Evolutionary conservation across 768 basidiomycete genomes (phyloP).

Genomic region (Udeniomyces megalosporus): DNA sequence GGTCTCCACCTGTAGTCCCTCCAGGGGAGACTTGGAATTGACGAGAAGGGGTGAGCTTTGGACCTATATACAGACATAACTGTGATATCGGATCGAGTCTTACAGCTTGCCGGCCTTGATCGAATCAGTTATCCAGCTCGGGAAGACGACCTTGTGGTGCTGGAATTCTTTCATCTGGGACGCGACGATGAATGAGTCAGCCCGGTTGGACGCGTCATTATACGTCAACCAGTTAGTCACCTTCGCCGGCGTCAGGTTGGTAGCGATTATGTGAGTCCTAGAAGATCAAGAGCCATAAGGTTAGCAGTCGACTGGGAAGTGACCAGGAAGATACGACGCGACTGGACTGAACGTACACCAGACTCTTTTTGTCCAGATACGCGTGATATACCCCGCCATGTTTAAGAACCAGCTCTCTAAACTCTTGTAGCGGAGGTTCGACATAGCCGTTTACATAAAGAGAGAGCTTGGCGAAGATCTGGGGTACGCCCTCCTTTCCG

Average conservation of each 20-base stretch:
- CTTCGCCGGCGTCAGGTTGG: conserved; percentile 77
- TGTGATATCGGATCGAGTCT: not conserved
- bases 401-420: conserved; percentile 59
- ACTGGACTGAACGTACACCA: conserved; percentile 41
- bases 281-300: not conserved
- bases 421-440: conserved; percentile 64
- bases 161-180: conserved; percentile 76
- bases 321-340: not conserved
- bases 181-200: conserved; percentile 55
- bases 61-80: not conserved
- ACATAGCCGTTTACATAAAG: conserved; percentile 91
- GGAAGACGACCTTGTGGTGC: conserved; percentile 73
- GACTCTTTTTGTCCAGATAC: conserved; percentile 60
- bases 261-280: conserved; percentile 78
- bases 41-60: not conserved
- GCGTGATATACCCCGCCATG: conserved; percentile 73
- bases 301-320: not conserved
- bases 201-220: not conserved
- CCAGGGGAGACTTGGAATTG: conserved; percentile 3
- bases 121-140: conserved; percentile 77
- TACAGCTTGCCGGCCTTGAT: conserved; percentile 43
- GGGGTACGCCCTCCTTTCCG: conserved; percentile 26
- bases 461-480: conserved; percentile 55
- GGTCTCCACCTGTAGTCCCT: conserved; percentile 2
- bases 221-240: conserved; percentile 17